phyloP scores from a whole-genome alignment of 441 rosid genomes.

The Erodium moschatum region DNA sequence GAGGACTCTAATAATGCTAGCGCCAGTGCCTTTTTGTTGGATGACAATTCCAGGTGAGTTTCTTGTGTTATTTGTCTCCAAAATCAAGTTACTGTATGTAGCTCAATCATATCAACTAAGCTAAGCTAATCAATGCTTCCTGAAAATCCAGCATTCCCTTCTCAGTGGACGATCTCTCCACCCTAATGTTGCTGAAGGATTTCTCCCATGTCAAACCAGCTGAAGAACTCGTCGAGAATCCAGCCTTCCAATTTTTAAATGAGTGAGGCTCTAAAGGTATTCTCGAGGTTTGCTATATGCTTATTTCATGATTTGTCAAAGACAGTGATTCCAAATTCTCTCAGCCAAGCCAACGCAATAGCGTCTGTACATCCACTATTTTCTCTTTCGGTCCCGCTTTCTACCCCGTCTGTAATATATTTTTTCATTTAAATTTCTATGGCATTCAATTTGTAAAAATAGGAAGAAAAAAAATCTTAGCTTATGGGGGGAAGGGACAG shows the following conservation, averaged over 20 bases:
- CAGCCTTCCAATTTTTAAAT: conserved; percentile 79
- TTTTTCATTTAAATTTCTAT: conserved; percentile 34
- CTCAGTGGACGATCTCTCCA: conserved; percentile 81
- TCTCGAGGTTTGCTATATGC: conserved; percentile 5
- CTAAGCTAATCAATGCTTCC: not conserved
- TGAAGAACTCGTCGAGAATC: conserved; percentile 72
- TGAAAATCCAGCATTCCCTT: conserved; percentile 75
- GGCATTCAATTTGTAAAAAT: conserved; percentile 29
- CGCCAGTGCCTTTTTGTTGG: conserved; percentile 87
- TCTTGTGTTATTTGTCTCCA: not conserved
- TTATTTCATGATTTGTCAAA: no score
- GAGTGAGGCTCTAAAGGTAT: conserved; percentile 34
- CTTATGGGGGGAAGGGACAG: conserved; percentile 23
- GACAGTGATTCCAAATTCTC: no score
- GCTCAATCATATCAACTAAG: conserved; percentile 14
- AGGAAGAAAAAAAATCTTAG: not conserved
- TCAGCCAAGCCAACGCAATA: no score
- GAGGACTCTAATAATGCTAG: conserved; percentile 83
- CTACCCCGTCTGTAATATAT: conserved; percentile 27
- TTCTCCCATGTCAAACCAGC: conserved; percentile 79
- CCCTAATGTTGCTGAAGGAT: conserved; percentile 75
- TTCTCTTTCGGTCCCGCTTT: conserved; percentile 8
- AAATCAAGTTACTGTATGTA: not conserved
- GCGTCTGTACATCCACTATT: conserved; percentile 27
- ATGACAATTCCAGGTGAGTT: conserved; percentile 81